These are phyloP conservation scores for Buxus sempervirens DNA, from an alignment of 164 flowering plant genomes.

Conservation along the genomic window DNA sequence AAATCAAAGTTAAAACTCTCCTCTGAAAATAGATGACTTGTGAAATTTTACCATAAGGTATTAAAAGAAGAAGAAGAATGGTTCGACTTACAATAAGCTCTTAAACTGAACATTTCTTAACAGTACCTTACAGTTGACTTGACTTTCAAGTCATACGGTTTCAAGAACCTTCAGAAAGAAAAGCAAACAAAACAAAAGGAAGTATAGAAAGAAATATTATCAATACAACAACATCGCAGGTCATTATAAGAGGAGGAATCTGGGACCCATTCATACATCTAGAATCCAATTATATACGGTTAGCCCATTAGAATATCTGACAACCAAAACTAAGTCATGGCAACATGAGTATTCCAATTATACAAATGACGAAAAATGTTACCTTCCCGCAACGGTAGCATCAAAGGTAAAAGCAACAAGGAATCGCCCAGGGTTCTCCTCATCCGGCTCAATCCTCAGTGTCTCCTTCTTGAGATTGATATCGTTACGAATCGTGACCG, in stretches of 20 bases:
- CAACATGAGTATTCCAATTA: neutral
- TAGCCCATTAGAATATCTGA: neutral
- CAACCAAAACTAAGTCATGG: neutral
- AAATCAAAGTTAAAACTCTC: too few relatives aligned
- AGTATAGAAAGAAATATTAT: too few relatives aligned
- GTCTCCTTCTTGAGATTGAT: constrained; percentile 93
- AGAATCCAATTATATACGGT: neutral
- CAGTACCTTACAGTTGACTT: too few relatives aligned
- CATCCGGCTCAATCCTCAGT: constrained; percentile 68
- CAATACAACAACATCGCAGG: neutral
- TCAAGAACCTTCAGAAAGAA: neutral
- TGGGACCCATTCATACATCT: neutral
- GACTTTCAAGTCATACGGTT: too few relatives aligned
- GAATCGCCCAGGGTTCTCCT: constrained; percentile 65
- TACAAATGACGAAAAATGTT: neutral
- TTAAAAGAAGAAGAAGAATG: too few relatives aligned
- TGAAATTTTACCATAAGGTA: too few relatives aligned
- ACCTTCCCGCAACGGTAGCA: constrained; percentile 73
- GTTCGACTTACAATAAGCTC: too few relatives aligned
- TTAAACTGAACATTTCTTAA: too few relatives aligned
- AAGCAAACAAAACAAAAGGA: neutral
- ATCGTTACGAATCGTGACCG: constrained; percentile 83
- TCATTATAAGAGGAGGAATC: neutral
- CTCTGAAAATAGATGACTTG: too few relatives aligned
- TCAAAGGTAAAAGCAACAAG: constrained; percentile 87